Percentiles rank a stretch among this genome's conserved stretches.
These are phyloP conservation scores for Narthecium ossifragum DNA, from an alignment of 106 monocot genomes.

Conservation along the genomic window DNA sequence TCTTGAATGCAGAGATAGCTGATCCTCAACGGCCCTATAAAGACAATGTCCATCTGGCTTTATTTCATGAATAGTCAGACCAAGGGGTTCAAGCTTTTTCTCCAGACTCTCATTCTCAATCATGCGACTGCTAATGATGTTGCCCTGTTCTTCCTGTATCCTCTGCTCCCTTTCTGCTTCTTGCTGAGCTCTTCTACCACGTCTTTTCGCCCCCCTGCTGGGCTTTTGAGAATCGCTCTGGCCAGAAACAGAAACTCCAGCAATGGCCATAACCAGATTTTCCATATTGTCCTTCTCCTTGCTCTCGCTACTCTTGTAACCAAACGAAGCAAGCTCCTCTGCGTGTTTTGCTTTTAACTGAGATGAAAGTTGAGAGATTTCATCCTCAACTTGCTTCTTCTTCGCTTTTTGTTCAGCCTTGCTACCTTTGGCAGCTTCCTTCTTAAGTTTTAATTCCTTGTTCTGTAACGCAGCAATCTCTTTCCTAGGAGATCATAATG, in stretches of 20 bases:
- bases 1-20: conserved; percentile 27
- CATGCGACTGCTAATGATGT: conserved; percentile 46
- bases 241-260: conserved; percentile 39
- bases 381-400: conserved; percentile 76
- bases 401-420: conserved; percentile 82
- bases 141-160: conserved; percentile 61
- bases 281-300: conserved; percentile 33
- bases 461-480: conserved; percentile 49
- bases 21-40: conserved; percentile 70
- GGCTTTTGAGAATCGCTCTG: conserved; percentile 27
- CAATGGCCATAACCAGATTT: conserved; percentile 55
- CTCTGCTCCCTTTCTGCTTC: conserved; percentile 67
- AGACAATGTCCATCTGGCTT: conserved; percentile 85
- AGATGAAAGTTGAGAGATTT: conserved; percentile 40
- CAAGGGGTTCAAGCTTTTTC: conserved; percentile 61
- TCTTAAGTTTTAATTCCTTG: conserved; percentile 57
- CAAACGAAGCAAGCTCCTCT: conserved; percentile 47
- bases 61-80: conserved; percentile 51
- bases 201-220: conserved; percentile 46
- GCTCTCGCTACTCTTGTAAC: conserved; percentile 23
- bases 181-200: conserved; percentile 55
- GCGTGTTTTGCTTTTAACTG: conserved; percentile 45
- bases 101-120: conserved; percentile 52
- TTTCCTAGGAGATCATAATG: too few species aligned
- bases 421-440: conserved; percentile 72